Percentiles rank a stretch among this genome's conserved stretches.
Evolutionary conservation across 192 early-diverging fungal species (phyloP).

Genomic region (Thamnidium elegans): DNA sequence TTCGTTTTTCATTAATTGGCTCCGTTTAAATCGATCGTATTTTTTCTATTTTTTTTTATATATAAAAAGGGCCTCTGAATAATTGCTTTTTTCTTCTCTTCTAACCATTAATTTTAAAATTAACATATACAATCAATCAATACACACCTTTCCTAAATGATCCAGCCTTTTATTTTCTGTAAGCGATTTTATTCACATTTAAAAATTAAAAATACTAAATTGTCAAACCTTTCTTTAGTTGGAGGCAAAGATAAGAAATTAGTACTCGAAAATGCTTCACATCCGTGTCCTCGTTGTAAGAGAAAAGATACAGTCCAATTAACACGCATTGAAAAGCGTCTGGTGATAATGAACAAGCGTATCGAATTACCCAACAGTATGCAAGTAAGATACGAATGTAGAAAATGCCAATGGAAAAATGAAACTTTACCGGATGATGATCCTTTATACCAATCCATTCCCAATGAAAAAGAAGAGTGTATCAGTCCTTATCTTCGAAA

Average conservation of each 20-base stretch:
- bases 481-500: too few relatives aligned
- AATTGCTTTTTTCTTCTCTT: too few relatives aligned
- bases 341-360: constrained; percentile 30
- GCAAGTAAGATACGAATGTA: constrained; percentile 36
- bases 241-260: constrained; percentile 31
- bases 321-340: constrained; percentile 33
- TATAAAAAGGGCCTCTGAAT: too few relatives aligned
- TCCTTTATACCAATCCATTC: background rate
- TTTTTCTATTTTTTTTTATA: too few relatives aligned
- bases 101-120: too few relatives aligned
- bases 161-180: background rate
- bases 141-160: background rate
- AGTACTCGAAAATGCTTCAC: constrained; percentile 29
- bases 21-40: too few relatives aligned
- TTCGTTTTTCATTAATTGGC: too few relatives aligned
- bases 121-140: too few relatives aligned
- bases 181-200: background rate
- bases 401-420: constrained; percentile 33
- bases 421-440: constrained; percentile 29
- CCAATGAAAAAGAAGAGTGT: too few relatives aligned
- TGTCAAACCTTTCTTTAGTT: constrained; percentile 20
- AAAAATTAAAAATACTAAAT: background rate
- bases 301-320: constrained; percentile 26
- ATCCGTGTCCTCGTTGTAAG: constrained; percentile 35
- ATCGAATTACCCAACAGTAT: constrained; percentile 31